Evolutionary conservation across 805 yeast species (phyloP), one percentile per base, ranked within the genome.

Genomic region (Wickerhamomyces bovis): DNA sequence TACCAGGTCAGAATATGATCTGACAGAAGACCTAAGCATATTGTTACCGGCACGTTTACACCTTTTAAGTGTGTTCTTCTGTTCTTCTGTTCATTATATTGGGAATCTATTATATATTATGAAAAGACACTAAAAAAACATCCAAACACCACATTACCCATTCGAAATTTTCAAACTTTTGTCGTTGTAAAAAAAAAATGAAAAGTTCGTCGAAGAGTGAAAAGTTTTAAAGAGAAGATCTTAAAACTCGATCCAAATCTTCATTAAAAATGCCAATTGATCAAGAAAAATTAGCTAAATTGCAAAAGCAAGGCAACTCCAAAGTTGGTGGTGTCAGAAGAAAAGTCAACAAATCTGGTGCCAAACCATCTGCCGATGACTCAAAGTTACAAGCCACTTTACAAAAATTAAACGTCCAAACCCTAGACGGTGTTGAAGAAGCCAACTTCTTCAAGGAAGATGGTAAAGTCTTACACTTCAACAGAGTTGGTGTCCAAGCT

Each of bases 371-470:
- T 53, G 89, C 82, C 62, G 96, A 89, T 66, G 96, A 90, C 75
- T 77, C 89, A 70, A 89, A 90, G 74, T 78, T 92, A 69, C 89
- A 88, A 74, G 86, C 83, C 61, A 81, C 92, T 64, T 77, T 92
- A 72, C 84, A 82, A 70, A 89, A 90, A 76, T 77, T 92, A 69
- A 84, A 86, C 72, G 95, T 90, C 56, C 87, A 85, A 72, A 85
- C 89, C 63, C 73, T 92, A 61, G 89, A 85, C 58, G 89, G 86
- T 64, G 83, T 92, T 63, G 95, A 89, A 69, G 97, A 92, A 77
- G 98, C 96, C 65, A 92, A 90, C 81, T 87, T 92, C 78, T 90
- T 94, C 86, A 85, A 78, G 72, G 96, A 89, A 55, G 97, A 92
- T 70, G 97, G 97, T 67, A 85, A 83, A 67, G 97, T 94, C 55